Percentiles rank a stretch among this genome's conserved stretches.
Evolutionary conservation across 345 rosid genomes (phyloP).

Genomic region (Mercurialis annua): DNA sequence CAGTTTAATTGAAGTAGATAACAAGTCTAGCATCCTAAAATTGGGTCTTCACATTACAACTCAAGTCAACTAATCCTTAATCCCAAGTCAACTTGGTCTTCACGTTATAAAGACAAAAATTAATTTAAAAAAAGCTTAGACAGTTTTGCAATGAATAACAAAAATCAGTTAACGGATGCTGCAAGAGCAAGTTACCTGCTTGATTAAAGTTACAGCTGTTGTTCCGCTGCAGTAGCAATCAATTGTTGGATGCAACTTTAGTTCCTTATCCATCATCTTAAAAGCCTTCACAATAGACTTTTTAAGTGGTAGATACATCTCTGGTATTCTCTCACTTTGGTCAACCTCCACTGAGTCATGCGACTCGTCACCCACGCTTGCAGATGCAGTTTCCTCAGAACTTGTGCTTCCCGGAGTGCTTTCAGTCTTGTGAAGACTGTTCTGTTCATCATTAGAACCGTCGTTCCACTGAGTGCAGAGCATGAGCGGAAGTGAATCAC

Average conservation of each 20-base stretch:
- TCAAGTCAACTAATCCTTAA: too few relatives aligned
- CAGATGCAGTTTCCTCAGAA: constrained; percentile 43
- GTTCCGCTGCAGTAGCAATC: constrained; percentile 99
- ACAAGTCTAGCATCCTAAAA: not conserved
- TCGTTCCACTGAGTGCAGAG: constrained; percentile 59
- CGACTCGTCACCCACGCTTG: constrained; percentile 67
- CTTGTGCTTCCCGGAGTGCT: constrained; percentile 28
- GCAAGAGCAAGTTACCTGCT: constrained; percentile 54
- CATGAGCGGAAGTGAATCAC: constrained; percentile 73
- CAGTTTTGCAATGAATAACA: not conserved
- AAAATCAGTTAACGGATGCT: not conserved
- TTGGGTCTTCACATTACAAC: not conserved
- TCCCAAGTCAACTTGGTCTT: too few relatives aligned
- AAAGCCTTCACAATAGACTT: constrained; percentile 68
- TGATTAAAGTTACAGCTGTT: constrained; percentile 84
- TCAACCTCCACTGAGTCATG: constrained; percentile 44
- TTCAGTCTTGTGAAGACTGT: constrained; percentile 22
- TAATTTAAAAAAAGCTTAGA: not conserved
- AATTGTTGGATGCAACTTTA: constrained; percentile 76
- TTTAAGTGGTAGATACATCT: constrained; percentile 59
- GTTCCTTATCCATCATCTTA: constrained; percentile 76
- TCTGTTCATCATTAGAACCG: constrained; percentile 32
- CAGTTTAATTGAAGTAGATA: not conserved
- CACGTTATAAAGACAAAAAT: not conserved
- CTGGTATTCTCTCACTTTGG: constrained; percentile 52